Percentiles rank a stretch among this genome's conserved stretches.
Conservation (phyloP, 2,329 filamentous ascomycete genomes). For the Cercospora zeina region DNA sequence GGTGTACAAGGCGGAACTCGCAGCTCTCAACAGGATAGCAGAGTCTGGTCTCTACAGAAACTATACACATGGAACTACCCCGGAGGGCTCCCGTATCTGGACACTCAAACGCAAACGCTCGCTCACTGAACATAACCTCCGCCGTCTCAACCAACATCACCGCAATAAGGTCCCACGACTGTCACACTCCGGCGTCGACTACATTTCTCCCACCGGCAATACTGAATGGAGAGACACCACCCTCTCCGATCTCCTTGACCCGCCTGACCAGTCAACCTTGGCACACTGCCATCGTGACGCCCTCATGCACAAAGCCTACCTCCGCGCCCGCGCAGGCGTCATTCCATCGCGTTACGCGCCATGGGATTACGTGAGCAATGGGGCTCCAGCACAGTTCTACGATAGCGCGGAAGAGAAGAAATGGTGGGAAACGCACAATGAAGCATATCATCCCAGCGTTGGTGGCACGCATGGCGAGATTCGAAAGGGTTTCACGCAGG, state of each 20-base stretch:
- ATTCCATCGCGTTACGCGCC: background rate
- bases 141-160: background rate
- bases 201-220: constrained; percentile 7
- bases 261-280: background rate
- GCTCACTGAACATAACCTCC: constrained; percentile 8
- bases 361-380: constrained; percentile 14
- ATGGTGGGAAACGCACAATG: constrained; percentile 12
- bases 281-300: background rate
- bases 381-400: constrained; percentile 1
- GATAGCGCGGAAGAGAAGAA: constrained; percentile 8
- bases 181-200: background rate
- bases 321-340: background rate
- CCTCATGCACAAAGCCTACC: constrained; percentile 5
- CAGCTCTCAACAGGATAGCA: constrained; percentile 4
- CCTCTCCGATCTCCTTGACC: background rate
- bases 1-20: constrained; percentile 3
- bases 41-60: background rate
- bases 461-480: background rate
- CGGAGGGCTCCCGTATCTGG: background rate
- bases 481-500: background rate
- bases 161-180: background rate
- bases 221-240: background rate
- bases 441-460: background rate
- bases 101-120: constrained; percentile 14
- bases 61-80: background rate